A percentile compares a stretch with the other conserved stretches of the same genome.
phyloP scores from a whole-genome alignment of 2,329 filamentous ascomycete genomes.

The Cytospora piceae region DNA sequence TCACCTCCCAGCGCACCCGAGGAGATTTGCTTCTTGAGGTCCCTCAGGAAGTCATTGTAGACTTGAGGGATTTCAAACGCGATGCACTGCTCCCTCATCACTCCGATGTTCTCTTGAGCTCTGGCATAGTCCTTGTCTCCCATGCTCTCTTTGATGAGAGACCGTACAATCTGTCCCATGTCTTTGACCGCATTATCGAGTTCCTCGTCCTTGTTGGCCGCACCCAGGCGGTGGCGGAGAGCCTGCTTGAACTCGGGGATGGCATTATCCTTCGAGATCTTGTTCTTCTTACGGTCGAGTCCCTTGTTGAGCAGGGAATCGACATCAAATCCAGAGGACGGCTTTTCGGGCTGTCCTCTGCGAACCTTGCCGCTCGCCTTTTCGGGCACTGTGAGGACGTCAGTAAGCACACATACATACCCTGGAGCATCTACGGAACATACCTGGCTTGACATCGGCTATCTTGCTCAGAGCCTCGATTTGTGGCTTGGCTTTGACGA shows the following conservation, averaged over 20 bases:
- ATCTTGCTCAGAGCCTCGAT: constrained; percentile 68
- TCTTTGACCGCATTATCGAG: constrained; percentile 73
- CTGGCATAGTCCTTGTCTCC: constrained; percentile 75
- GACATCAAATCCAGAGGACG: constrained; percentile 87
- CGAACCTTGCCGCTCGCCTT: constrained; percentile 75
- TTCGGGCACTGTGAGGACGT: constrained; percentile 63
- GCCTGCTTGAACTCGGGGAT: constrained; percentile 90
- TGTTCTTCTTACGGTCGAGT: constrained; percentile 36
- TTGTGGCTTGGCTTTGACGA: constrained; percentile 57
- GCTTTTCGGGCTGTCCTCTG: constrained; percentile 72
- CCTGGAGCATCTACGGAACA: constrained; percentile 13
- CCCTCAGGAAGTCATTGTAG: constrained; percentile 75
- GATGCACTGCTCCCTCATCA: constrained; percentile 77
- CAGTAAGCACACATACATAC: constrained; percentile 1
- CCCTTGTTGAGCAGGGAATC: constrained; percentile 69
- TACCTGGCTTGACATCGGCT: constrained; percentile 84
- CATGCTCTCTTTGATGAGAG: constrained; percentile 71
- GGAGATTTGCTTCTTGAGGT: constrained; percentile 73
- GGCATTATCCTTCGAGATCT: constrained; percentile 68
- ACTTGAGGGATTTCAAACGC: constrained; percentile 73
- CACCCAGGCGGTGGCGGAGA: constrained; percentile 45
- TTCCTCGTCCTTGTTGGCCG: constrained; percentile 60
- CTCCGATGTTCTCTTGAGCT: constrained; percentile 74
- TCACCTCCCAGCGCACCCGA: constrained; percentile 75
- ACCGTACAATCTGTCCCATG: constrained; percentile 72